Percentiles rank a stretch among this genome's conserved stretches.
These are phyloP conservation scores for Talinum fruticosum DNA, from an alignment of 148 eudicot species.

Conservation along the genomic window DNA sequence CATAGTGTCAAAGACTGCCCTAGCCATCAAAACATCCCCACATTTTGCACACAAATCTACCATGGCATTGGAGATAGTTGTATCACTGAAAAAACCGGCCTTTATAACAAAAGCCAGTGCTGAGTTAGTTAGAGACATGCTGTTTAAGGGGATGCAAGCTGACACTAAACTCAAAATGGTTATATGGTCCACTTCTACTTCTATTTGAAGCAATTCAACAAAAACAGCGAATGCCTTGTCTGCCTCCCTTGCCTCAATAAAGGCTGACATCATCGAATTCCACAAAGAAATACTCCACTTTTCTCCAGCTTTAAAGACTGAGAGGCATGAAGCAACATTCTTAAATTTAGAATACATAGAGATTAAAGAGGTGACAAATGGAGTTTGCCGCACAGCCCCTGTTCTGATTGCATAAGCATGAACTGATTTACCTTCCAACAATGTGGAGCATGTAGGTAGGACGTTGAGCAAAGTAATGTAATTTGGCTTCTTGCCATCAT, in stretches of 20 bases:
- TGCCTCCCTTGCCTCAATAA: conserved; percentile 35
- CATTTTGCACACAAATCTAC: conserved; percentile 48
- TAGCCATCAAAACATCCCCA: conserved; percentile 45
- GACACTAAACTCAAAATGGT: conserved; percentile 50
- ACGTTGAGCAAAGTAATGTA: conserved; percentile 52
- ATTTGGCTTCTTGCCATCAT: conserved; percentile 41
- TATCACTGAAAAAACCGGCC: conserved; percentile 45
- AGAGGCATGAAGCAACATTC: conserved; percentile 34
- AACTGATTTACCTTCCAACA: conserved; percentile 49
- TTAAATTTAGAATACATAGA: conserved; percentile 59
- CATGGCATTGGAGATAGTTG: conserved; percentile 41
- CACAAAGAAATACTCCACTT: conserved; percentile 47
- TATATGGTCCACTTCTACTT: conserved; percentile 43
- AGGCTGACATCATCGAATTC: conserved; percentile 57
- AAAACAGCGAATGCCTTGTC: conserved; percentile 35
- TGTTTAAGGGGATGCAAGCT: conserved; percentile 41
- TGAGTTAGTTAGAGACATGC: conserved; percentile 31
- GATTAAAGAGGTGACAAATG: conserved; percentile 60
- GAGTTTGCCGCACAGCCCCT: conserved; percentile 33
- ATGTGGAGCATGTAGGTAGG: conserved; percentile 37
- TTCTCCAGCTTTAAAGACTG: conserved; percentile 44
- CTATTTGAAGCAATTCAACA: conserved; percentile 31
- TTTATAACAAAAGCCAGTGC: conserved; percentile 33
- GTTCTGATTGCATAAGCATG: conserved; percentile 48
- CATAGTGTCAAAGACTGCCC: conserved; percentile 41